These are phyloP conservation scores for Trametopsis cervina DNA, from an alignment of 768 basidiomycete genomes.

Conservation along the genomic window DNA sequence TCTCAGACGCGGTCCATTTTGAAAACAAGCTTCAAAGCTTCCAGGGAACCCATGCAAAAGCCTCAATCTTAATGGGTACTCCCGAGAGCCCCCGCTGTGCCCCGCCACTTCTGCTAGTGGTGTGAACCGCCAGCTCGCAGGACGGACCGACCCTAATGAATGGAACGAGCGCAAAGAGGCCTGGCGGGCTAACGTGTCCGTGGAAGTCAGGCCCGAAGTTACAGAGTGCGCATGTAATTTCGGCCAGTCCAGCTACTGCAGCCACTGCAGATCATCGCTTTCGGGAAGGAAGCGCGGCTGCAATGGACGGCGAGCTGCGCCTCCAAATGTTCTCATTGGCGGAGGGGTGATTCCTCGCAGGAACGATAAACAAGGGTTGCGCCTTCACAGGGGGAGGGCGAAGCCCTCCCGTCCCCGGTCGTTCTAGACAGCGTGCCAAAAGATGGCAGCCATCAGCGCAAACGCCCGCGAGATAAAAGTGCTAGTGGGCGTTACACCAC, in stretches of 20 bases:
- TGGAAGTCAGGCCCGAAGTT: not conserved
- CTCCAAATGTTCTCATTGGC: conserved; percentile 8
- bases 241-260: not conserved
- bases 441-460: not conserved
- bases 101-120: too few relatives aligned
- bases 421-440: too few relatives aligned
- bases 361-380: not conserved
- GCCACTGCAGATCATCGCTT: conserved; percentile 3
- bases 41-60: too few relatives aligned
- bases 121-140: too few relatives aligned
- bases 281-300: not conserved
- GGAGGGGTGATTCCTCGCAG: not conserved
- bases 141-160: not conserved
- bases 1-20: too few relatives aligned
- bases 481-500: not conserved
- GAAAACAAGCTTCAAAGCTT: too few relatives aligned
- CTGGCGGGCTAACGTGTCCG: not conserved
- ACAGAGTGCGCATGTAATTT: not conserved
- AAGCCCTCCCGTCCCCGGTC: too few relatives aligned
- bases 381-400: not conserved
- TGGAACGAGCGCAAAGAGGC: not conserved
- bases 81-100: too few relatives aligned
- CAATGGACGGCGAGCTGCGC: not conserved
- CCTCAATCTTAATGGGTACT: too few relatives aligned
- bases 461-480: not conserved